phyloP scores from a whole-genome alignment of 257 asterid genomes.

The Penstemon eatonii region DNA sequence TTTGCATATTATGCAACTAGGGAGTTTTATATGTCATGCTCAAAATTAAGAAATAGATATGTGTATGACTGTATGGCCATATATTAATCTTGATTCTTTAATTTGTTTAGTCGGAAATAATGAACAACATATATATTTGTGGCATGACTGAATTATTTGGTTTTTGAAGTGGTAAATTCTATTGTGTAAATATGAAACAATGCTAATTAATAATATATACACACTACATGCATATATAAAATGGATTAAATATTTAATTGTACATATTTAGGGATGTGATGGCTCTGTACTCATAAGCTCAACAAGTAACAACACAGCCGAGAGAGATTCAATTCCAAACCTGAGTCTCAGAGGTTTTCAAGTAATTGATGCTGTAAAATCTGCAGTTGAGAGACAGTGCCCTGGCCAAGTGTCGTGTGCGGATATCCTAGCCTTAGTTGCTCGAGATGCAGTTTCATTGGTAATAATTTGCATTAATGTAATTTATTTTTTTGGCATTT shows the following conservation, averaged over 20 bases:
- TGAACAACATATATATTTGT: too few relatives aligned
- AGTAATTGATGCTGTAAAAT: constrained; percentile 60
- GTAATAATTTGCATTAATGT: constrained; percentile 19
- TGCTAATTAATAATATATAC: neutral
- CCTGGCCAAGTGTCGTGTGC: constrained; percentile 29
- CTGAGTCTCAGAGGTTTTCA: constrained; percentile 52
- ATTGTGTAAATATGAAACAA: neutral
- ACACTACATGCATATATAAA: neutral
- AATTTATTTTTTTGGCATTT: neutral
- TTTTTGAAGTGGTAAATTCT: too few relatives aligned
- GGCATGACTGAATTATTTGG: too few relatives aligned
- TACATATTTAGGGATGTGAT: constrained; percentile 53
- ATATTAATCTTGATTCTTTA: too few relatives aligned
- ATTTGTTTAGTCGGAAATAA: too few relatives aligned
- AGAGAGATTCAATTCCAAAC: constrained; percentile 39
- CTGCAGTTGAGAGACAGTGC: constrained; percentile 50
- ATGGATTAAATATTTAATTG: too few relatives aligned
- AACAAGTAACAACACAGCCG: constrained; percentile 43
- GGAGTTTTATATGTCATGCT: too few relatives aligned
- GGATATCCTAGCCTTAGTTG: neutral
- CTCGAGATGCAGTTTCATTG: constrained; percentile 52
- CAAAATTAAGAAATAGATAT: too few relatives aligned
- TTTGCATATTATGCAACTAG: too few relatives aligned
- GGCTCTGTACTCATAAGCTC: constrained; percentile 57
- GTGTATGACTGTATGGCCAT: too few relatives aligned